Conservation (phyloP, 495 filamentous ascomycete genomes). For the Pyrenopolyporus hunteri region DNA sequence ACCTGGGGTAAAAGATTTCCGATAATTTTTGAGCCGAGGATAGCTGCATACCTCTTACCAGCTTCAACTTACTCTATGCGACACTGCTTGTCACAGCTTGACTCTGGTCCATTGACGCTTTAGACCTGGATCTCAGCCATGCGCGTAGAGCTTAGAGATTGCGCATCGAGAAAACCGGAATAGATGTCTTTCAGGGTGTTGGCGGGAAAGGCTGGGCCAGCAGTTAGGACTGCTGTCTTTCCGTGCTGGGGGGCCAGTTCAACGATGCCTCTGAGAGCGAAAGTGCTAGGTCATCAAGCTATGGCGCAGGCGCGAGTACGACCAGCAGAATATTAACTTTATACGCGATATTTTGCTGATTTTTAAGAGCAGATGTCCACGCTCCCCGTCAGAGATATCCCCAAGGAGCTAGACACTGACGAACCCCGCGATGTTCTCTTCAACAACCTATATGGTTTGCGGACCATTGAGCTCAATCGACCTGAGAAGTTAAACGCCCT, state of each 20-base stretch:
- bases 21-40: slow-evolving; percentile 31
- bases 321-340: not conserved
- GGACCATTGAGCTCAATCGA: slow-evolving; percentile 92
- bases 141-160: slow-evolving; percentile 26
- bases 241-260: slow-evolving; percentile 44
- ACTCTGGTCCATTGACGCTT: slow-evolving; percentile 15
- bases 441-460: slow-evolving; percentile 82
- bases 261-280: slow-evolving; percentile 88
- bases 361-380: slow-evolving; percentile 62
- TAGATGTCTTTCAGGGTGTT: slow-evolving; percentile 54
- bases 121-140: slow-evolving; percentile 24
- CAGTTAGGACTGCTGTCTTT: slow-evolving; percentile 44
- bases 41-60: not conserved
- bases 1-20: slow-evolving; percentile 20
- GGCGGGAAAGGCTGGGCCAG: slow-evolving; percentile 47
- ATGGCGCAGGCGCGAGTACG: slow-evolving; percentile 57
- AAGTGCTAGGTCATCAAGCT: slow-evolving; percentile 69
- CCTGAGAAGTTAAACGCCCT: slow-evolving; percentile 89
- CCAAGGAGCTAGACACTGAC: slow-evolving; percentile 66
- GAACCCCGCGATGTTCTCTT: slow-evolving; percentile 92
- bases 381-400: slow-evolving; percentile 30
- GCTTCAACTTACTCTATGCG: slow-evolving; percentile 5
- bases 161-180: slow-evolving; percentile 33
- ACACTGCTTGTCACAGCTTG: slow-evolving; percentile 3
- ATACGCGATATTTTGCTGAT: slow-evolving; percentile 8